A percentile compares a stretch with the other conserved stretches of the same genome.
These are phyloP conservation scores for Fusarium sp. DNA, from an alignment of 2,329 filamentous ascomycete genomes.

Conservation along the genomic window DNA sequence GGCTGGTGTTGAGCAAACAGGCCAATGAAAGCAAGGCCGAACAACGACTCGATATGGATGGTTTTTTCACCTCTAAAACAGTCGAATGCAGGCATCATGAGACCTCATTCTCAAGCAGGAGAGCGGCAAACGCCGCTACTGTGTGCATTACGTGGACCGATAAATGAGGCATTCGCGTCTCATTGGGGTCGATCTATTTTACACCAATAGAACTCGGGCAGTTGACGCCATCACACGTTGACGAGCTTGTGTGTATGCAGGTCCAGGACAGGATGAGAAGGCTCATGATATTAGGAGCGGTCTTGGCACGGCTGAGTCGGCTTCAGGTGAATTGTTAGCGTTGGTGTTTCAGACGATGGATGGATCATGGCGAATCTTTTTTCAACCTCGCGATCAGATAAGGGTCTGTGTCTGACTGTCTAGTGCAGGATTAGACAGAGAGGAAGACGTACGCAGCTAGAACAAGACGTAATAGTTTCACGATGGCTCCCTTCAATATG, in stretches of 20 bases:
- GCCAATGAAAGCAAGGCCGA: background rate
- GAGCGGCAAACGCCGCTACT: conserved; percentile 7
- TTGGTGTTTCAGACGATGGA: conserved; percentile 19
- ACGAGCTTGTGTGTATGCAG: conserved; percentile 1
- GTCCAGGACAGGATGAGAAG: background rate
- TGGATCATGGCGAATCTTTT: background rate
- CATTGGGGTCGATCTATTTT: conserved; percentile 1
- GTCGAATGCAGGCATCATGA: background rate
- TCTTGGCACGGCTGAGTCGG: conserved; percentile 32
- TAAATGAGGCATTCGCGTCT: conserved; percentile 28
- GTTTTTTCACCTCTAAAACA: background rate
- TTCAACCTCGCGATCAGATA: conserved; percentile 10
- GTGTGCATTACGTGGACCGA: conserved; percentile 25
- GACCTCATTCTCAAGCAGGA: background rate
- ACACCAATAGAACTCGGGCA: conserved; percentile 17
- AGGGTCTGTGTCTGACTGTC: background rate
- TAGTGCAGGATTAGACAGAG: background rate
- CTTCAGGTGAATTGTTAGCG: background rate
- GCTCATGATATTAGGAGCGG: conserved; percentile 3
- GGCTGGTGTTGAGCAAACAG: background rate
- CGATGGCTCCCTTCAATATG: conserved; percentile 15
- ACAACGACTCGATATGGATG: background rate
- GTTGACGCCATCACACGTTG: conserved; percentile 13
- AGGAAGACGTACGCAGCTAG: conserved; percentile 14
- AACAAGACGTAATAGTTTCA: conserved; percentile 32